These are phyloP conservation scores for Cyberlindnera petersonii DNA, from an alignment of 805 yeast species.

Conservation along the genomic window DNA sequence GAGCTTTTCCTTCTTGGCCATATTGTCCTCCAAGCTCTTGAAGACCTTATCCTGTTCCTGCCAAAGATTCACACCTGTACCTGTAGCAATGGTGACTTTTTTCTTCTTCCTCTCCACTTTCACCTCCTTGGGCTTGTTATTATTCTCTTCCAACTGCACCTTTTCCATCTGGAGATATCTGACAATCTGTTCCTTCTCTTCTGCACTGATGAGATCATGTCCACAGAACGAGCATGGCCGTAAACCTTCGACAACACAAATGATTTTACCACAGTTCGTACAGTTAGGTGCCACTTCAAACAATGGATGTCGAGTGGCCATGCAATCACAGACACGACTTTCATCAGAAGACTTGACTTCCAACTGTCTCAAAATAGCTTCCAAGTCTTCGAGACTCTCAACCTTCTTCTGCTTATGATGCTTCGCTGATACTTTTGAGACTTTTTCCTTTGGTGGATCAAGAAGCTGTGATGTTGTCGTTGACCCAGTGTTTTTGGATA, in stretches of 20 bases:
- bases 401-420: conserved; percentile 41
- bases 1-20: conserved; percentile 31
- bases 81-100: conserved; percentile 52
- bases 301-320: conserved; percentile 84
- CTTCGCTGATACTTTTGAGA: conserved; percentile 32
- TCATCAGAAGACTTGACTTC: conserved; percentile 35
- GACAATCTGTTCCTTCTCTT: conserved; percentile 59
- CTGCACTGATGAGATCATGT: conserved; percentile 52
- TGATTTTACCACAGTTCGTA: conserved; percentile 87
- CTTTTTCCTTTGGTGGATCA: conserved; percentile 34
- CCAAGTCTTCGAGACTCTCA: conserved; percentile 60
- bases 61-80: conserved; percentile 63
- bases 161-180: conserved; percentile 52
- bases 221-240: conserved; percentile 90
- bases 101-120: conserved; percentile 33
- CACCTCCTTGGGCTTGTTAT: conserved; percentile 1
- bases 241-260: conserved; percentile 84
- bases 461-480: conserved; percentile 47
- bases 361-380: conserved; percentile 52
- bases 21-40: conserved; percentile 51
- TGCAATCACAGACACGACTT: conserved; percentile 58
- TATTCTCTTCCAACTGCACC: conserved; percentile 35
- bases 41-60: conserved; percentile 64
- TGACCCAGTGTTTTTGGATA: conserved; percentile 24
- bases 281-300: conserved; percentile 93